Conservation (phyloP, 805 yeast genomes). For the Priceomyces melissophilus region DNA sequence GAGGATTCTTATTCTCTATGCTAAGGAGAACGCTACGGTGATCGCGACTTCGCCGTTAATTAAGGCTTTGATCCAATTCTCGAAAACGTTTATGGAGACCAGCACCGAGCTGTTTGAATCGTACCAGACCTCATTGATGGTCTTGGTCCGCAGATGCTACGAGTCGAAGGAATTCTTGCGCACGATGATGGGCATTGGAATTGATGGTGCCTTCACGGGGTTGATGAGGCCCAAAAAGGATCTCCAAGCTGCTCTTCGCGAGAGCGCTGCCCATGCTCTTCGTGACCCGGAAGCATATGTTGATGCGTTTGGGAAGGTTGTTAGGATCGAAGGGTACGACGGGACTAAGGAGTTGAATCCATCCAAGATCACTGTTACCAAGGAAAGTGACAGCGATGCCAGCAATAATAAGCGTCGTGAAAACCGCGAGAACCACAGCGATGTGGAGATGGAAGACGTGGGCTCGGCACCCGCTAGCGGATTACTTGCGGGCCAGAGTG, state of each 20-base stretch:
- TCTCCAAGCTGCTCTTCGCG: slow-evolving; percentile 45
- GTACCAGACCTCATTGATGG: slow-evolving; percentile 23
- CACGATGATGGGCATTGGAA: slow-evolving; percentile 48
- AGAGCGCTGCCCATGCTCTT: slow-evolving; percentile 45
- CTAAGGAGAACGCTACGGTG: slow-evolving; percentile 43
- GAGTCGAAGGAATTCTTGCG: slow-evolving; percentile 55
- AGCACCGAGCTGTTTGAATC: slow-evolving; percentile 9
- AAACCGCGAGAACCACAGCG: too few relatives aligned
- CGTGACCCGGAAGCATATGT: slow-evolving; percentile 49
- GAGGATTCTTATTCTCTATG: slow-evolving; percentile 52
- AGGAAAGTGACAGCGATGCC: too few relatives aligned
- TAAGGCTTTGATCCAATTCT: slow-evolving; percentile 42
- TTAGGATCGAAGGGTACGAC: slow-evolving; percentile 44
- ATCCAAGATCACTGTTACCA: slow-evolving; percentile 19
- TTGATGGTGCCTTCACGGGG: slow-evolving; percentile 41
- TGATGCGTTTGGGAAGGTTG: slow-evolving; percentile 39
- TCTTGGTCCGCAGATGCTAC: slow-evolving; percentile 64
- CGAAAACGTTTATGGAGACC: slow-evolving; percentile 26
- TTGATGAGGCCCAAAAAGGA: slow-evolving; percentile 36
- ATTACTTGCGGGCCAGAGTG: too few relatives aligned
- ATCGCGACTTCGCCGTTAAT: slow-evolving; percentile 50
- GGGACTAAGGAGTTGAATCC: slow-evolving; percentile 21
- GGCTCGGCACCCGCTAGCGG: slow-evolving; percentile 1
- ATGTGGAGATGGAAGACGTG: slow-evolving; percentile 29
- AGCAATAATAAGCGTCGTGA: too few relatives aligned